Evolutionary conservation across 805 yeast genomes (phyloP).

Genomic region (Candida pseudoglaebosa): DNA sequence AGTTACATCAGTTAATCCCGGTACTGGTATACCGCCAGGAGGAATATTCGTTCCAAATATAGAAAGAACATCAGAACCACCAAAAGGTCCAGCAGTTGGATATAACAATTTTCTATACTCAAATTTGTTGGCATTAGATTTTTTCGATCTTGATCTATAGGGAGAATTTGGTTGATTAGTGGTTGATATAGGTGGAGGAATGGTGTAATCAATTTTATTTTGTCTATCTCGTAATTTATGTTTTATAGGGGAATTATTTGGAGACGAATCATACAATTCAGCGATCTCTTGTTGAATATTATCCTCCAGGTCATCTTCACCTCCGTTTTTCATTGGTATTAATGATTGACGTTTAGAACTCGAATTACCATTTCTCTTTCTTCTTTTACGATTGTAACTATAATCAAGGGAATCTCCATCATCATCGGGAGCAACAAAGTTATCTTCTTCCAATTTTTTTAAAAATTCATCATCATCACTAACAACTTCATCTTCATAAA

Average conservation of each 20-base stretch:
- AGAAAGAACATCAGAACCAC: slow-evolving; percentile 89
- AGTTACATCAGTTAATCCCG: slow-evolving; percentile 26
- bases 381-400: slow-evolving; percentile 5
- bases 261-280: slow-evolving; percentile 60
- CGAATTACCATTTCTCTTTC: slow-evolving; percentile 16
- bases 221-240: slow-evolving; percentile 47
- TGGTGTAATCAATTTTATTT: slow-evolving; percentile 64
- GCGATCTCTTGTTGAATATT: slow-evolving; percentile 60
- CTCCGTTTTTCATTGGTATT: slow-evolving; percentile 8
- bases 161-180: slow-evolving; percentile 30
- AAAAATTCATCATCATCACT: slow-evolving; percentile 23
- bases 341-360: slow-evolving; percentile 7
- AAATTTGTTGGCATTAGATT: slow-evolving; percentile 41
- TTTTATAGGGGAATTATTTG: slow-evolving; percentile 36
- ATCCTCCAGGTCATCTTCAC: slow-evolving; percentile 24
- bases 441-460: slow-evolving; percentile 27
- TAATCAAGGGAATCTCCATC: slow-evolving; percentile 8
- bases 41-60: slow-evolving; percentile 69
- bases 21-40: slow-evolving; percentile 41
- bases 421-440: slow-evolving; percentile 35
- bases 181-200: slow-evolving; percentile 73
- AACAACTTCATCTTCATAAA: slow-evolving; percentile 13
- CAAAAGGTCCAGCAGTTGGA: slow-evolving; percentile 97
- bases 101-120: slow-evolving; percentile 64
- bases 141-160: slow-evolving; percentile 27